Conservation (phyloP, 257 asterid species). For the Asclepias syriaca region DNA sequence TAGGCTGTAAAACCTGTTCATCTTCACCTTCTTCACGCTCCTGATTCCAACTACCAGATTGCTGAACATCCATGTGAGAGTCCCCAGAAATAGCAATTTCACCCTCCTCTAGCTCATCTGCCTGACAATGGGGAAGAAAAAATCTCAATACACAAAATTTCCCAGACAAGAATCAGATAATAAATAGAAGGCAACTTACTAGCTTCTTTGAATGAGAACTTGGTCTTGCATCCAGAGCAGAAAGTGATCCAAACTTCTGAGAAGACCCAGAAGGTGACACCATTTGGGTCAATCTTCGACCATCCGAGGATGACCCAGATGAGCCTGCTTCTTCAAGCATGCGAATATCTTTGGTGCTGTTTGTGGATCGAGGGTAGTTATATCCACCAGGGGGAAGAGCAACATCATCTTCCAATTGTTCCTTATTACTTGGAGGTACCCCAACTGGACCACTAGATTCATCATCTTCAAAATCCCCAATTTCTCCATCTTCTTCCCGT, state of each 20-base stretch:
- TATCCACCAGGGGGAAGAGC: conserved; percentile 56
- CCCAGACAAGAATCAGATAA: neutral
- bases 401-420: conserved; percentile 72
- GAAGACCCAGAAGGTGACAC: conserved; percentile 82
- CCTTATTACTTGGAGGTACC: conserved; percentile 47
- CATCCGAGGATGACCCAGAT: conserved; percentile 84
- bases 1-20: conserved; percentile 96
- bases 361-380: conserved; percentile 48
- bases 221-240: conserved; percentile 89
- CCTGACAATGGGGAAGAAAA: conserved; percentile 39
- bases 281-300: conserved; percentile 46
- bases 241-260: conserved; percentile 97
- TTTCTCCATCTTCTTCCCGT: conserved; percentile 74
- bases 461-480: conserved; percentile 81
- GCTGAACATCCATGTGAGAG: conserved; percentile 83
- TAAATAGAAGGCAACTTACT: conserved; percentile 36
- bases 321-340: conserved; percentile 67
- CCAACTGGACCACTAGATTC: conserved; percentile 48
- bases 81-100: conserved; percentile 92
- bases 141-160: conserved; percentile 8
- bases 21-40: conserved; percentile 98
- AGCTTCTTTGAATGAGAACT: conserved; percentile 69
- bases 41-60: conserved; percentile 95
- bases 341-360: conserved; percentile 37
- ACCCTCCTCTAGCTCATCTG: conserved; percentile 90